Percentiles rank a stretch among this genome's conserved stretches.
phyloP scores from a whole-genome alignment of 345 rosid genomes.

The Eucalyptus curtisii region DNA sequence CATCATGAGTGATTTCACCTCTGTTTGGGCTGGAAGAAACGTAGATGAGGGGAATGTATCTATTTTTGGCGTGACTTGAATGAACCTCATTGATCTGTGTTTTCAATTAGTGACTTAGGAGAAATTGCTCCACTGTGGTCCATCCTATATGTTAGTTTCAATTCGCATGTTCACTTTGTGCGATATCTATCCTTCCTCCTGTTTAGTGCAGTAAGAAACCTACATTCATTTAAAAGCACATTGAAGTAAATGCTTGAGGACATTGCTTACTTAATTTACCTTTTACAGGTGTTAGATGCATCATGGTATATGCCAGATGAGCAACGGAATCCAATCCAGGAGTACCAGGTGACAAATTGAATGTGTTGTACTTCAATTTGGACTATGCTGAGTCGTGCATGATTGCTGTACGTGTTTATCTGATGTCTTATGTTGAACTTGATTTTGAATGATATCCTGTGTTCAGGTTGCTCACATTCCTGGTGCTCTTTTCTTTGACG shows the following conservation, averaged over 20 bases:
- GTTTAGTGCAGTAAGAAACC: background rate
- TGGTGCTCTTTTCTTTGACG: slow-evolving; percentile 88
- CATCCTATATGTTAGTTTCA: background rate
- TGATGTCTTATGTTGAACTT: background rate
- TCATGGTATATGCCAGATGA: slow-evolving; percentile 99
- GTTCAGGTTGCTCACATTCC: slow-evolving; percentile 96
- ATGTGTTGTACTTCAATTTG: background rate
- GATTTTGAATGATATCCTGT: background rate
- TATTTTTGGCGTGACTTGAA: background rate
- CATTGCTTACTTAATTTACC: background rate
- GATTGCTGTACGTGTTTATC: background rate
- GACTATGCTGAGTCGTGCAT: background rate
- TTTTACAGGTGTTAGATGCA: slow-evolving; percentile 77
- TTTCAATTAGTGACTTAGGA: background rate
- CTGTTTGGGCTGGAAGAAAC: background rate
- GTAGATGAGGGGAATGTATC: background rate
- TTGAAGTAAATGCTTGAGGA: background rate
- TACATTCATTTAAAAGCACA: background rate
- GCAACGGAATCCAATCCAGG: slow-evolving; percentile 94
- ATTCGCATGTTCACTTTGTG: background rate
- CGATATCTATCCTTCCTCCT: background rate
- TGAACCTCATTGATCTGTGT: background rate
- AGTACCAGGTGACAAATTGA: slow-evolving; percentile 62
- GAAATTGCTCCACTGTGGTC: background rate
- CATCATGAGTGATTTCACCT: background rate